Percentiles rank a stretch among this genome's conserved stretches.
Evolutionary conservation across 2,329 filamentous ascomycete genomes (phyloP).

Genomic region (Aspergillus aculeatus): DNA sequence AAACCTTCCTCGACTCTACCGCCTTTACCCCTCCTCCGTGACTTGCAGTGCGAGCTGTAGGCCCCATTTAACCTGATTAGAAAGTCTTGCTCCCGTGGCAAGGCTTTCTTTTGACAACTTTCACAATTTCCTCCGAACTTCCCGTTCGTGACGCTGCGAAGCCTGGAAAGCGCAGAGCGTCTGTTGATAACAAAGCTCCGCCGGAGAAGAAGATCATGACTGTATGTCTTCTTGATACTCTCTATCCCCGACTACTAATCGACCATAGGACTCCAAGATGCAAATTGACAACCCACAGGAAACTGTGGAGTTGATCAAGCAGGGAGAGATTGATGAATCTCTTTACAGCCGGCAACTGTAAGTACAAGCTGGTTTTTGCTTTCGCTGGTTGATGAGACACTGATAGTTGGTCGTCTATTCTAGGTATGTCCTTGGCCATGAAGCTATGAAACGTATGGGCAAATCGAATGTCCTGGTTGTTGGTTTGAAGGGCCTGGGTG

Average conservation of each 20-base stretch:
- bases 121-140: conserved; percentile 46
- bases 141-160: conserved; percentile 47
- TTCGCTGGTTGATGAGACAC: not conserved
- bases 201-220: conserved; percentile 56
- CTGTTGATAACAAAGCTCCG: conserved; percentile 46
- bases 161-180: conserved; percentile 55
- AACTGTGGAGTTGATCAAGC: conserved; percentile 60
- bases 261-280: conserved; percentile 55
- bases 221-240: conserved; percentile 33
- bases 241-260: conserved; percentile 6
- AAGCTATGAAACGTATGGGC: conserved; percentile 98
- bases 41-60: conserved; percentile 29
- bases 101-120: conserved; percentile 39
- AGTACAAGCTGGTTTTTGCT: conserved; percentile 17
- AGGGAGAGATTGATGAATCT: conserved; percentile 66
- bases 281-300: conserved; percentile 60
- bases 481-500: conserved; percentile 88
- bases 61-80: conserved; percentile 25
- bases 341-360: conserved; percentile 65
- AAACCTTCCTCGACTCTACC: conserved; percentile 16
- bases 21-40: conserved; percentile 21
- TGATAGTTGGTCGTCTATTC: not conserved
- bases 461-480: conserved; percentile 91
- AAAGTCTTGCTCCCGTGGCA: conserved; percentile 45
- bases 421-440: conserved; percentile 68